phyloP scores from a whole-genome alignment of 805 yeast genomes.

The Monosporozyma siamensis region DNA sequence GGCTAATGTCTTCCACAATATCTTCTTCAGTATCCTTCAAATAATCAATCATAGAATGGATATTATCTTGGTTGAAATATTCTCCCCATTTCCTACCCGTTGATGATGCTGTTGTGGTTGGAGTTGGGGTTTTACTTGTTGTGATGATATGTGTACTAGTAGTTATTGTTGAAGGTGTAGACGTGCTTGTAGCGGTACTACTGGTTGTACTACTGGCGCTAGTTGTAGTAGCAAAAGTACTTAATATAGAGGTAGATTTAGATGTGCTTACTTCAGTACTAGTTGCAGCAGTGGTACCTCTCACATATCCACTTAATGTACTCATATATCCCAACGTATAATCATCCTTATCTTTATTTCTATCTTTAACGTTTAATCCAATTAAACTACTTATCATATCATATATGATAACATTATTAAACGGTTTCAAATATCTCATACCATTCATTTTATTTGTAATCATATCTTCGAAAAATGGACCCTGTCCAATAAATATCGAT shows the following conservation, averaged over 20 bases:
- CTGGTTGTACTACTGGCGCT: too few relatives aligned
- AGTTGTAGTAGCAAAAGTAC: too few relatives aligned
- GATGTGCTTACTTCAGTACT: neutral
- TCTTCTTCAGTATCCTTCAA: neutral
- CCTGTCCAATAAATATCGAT: constrained; percentile 1
- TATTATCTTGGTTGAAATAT: neutral
- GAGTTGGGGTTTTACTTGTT: too few relatives aligned
- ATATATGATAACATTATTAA: constrained; percentile 65
- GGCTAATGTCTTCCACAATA: neutral
- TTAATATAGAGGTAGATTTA: too few relatives aligned
- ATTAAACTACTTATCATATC: constrained; percentile 63
- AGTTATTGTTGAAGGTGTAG: neutral
- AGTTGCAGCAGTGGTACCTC: too few relatives aligned
- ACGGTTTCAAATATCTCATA: constrained; percentile 29
- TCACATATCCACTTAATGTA: neutral
- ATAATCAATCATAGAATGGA: neutral
- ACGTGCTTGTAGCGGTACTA: neutral
- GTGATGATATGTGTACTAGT: neutral
- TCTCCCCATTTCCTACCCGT: neutral
- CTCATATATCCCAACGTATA: neutral
- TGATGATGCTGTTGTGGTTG: too few relatives aligned
- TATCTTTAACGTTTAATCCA: constrained; percentile 10
- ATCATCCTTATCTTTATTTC: neutral
- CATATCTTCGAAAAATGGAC: constrained; percentile 1
- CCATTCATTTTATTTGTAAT: neutral